Percentiles rank a stretch among this genome's conserved stretches.
Conservation (phyloP, 371 early-diverging fungal species). For the Actinomortierella ambigua region DNA sequence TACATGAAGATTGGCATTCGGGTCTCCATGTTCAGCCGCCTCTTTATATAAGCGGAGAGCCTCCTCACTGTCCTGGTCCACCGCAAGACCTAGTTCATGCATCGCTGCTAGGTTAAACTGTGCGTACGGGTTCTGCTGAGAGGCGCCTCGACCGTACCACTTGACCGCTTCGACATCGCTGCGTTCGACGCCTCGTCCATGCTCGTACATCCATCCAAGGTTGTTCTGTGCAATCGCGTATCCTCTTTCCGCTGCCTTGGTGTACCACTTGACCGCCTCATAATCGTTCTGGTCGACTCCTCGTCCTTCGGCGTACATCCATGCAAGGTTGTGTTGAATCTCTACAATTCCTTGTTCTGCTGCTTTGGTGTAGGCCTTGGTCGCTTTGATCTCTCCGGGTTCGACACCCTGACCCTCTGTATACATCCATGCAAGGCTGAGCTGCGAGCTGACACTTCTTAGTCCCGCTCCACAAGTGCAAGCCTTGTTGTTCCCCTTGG, state of each 20-base stretch:
- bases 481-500: slow-evolving; percentile 70
- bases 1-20: no score
- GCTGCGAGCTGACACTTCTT: slow-evolving; percentile 46
- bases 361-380: slow-evolving; percentile 71
- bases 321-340: slow-evolving; percentile 80
- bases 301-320: slow-evolving; percentile 76
- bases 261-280: slow-evolving; percentile 82
- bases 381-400: slow-evolving; percentile 64
- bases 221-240: slow-evolving; percentile 73
- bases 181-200: slow-evolving; percentile 78
- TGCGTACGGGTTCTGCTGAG: slow-evolving; percentile 65
- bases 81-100: slow-evolving; percentile 85
- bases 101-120: slow-evolving; percentile 82
- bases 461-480: no score
- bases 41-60: slow-evolving; percentile 88
- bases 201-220: slow-evolving; percentile 78
- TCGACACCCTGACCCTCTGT: slow-evolving; percentile 83
- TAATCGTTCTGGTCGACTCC: slow-evolving; percentile 70
- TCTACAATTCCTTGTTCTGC: slow-evolving; percentile 80
- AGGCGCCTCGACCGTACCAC: slow-evolving; percentile 72
- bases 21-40: no score
- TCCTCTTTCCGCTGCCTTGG: slow-evolving; percentile 71
- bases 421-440: slow-evolving; percentile 82
- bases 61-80: slow-evolving; percentile 56
- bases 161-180: slow-evolving; percentile 69